Evolutionary conservation across 1,284 basidiomycete species (phyloP).

Genomic region (Tremellales sp.): DNA sequence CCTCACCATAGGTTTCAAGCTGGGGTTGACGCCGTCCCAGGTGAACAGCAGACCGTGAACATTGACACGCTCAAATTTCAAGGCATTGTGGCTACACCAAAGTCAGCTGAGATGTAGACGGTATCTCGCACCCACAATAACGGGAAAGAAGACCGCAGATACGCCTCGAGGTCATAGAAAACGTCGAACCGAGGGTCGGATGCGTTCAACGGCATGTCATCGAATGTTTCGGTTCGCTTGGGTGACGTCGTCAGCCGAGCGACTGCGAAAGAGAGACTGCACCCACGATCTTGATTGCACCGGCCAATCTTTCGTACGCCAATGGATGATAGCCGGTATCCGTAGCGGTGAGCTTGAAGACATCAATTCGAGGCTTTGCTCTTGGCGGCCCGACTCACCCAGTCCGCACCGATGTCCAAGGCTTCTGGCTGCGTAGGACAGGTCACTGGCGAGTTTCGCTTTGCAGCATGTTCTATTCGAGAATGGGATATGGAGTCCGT

Average conservation of each 20-base stretch:
- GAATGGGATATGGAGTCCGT: too few species aligned
- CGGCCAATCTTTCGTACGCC: slow-evolving; percentile 11
- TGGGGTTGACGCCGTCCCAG: slow-evolving; percentile 56
- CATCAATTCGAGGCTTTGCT: not conserved
- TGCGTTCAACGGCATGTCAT: slow-evolving; percentile 19
- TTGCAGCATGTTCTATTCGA: not conserved
- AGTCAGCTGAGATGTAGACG: not conserved
- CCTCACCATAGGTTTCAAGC: slow-evolving; percentile 59
- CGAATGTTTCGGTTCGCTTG: slow-evolving; percentile 11
- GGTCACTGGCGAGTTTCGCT: slow-evolving; percentile 1
- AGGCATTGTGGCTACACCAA: slow-evolving; percentile 48
- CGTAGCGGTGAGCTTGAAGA: too few species aligned
- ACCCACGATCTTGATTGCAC: slow-evolving; percentile 12
- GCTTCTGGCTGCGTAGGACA: slow-evolving; percentile 11
- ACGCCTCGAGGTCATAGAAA: slow-evolving; percentile 14
- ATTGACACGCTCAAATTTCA: slow-evolving; percentile 58
- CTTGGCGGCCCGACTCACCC: not conserved
- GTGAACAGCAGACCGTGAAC: slow-evolving; percentile 61
- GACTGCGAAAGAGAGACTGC: not conserved
- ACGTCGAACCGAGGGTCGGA: slow-evolving; percentile 11
- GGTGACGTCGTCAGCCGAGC: not conserved
- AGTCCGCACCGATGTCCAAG: slow-evolving; percentile 4
- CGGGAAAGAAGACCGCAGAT: slow-evolving; percentile 35
- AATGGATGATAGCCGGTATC: slow-evolving; percentile 1
- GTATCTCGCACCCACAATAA: slow-evolving; percentile 18